Percentiles rank a stretch among this genome's conserved stretches.
Conservation (phyloP, 805 yeast species). For the Isabelozyma gotoi region DNA sequence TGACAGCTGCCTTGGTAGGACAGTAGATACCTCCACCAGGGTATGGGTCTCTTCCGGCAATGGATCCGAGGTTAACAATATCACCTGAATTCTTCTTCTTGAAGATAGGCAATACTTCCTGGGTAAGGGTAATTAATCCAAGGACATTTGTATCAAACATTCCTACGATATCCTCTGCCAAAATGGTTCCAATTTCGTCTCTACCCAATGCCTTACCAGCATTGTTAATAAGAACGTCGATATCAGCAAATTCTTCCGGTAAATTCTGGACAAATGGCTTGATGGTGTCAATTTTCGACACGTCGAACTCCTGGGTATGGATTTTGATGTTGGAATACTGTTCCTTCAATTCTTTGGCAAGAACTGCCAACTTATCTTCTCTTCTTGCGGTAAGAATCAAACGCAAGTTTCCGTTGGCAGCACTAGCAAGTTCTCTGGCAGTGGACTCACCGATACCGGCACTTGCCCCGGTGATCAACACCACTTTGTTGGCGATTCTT, state of each 20-base stretch:
- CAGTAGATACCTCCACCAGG: conserved; percentile 80
- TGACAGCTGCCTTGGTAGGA: conserved; percentile 71
- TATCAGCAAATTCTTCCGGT: conserved; percentile 60
- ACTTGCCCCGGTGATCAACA: conserved; percentile 94
- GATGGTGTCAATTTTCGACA: conserved; percentile 39
- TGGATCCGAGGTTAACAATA: conserved; percentile 72
- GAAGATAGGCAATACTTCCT: conserved; percentile 70
- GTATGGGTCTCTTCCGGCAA: conserved; percentile 78
- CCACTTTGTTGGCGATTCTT: conserved; percentile 74
- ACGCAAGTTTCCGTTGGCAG: conserved; percentile 68
- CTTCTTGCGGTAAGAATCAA: conserved; percentile 81
- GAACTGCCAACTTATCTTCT: conserved; percentile 52
- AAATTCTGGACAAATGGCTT: conserved; percentile 51
- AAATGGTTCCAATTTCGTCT: conserved; percentile 71
- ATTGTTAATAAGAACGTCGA: conserved; percentile 69
- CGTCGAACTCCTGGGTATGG: conserved; percentile 57
- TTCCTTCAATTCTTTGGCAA: conserved; percentile 46
- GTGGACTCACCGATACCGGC: conserved; percentile 95
- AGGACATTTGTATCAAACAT: conserved; percentile 88
- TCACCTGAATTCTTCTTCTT: conserved; percentile 70
- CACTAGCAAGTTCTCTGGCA: conserved; percentile 80
- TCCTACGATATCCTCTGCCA: conserved; percentile 59
- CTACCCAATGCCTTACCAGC: conserved; percentile 82
- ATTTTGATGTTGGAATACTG: conserved; percentile 52
- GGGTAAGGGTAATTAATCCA: conserved; percentile 83